Percentiles rank a stretch among this genome's conserved stretches.
phyloP scores from a whole-genome alignment of 2,329 filamentous ascomycete species.

The Elsinoe perseae region DNA sequence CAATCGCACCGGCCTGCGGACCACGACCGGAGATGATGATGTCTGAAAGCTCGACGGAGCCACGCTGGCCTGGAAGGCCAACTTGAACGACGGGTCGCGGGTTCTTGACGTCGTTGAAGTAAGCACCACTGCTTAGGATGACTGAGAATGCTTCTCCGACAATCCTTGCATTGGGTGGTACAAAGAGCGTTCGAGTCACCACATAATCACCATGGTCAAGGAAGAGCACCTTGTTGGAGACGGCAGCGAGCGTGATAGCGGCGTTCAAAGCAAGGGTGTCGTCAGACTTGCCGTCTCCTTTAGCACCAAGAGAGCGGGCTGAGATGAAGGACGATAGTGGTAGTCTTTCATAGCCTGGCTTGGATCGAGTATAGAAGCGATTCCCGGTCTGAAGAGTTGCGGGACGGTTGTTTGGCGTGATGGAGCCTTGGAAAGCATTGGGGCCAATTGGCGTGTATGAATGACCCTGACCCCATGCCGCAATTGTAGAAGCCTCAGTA shows the following conservation, averaged over 20 bases:
- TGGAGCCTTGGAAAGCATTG: constrained; percentile 35
- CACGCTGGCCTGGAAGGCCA: constrained; percentile 44
- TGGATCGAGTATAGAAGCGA: constrained; percentile 31
- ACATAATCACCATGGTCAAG: constrained; percentile 41
- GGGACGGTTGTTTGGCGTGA: constrained; percentile 39
- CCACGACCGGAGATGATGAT: constrained; percentile 47
- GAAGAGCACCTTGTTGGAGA: constrained; percentile 35
- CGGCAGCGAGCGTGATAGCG: constrained; percentile 25
- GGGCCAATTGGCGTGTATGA: constrained; percentile 40
- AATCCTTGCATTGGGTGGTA: constrained; percentile 45
- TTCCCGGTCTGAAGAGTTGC: constrained; percentile 38
- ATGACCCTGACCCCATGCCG: constrained; percentile 39
- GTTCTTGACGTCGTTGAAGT: constrained; percentile 37
- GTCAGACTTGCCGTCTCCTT: constrained; percentile 62
- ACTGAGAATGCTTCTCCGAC: constrained; percentile 51
- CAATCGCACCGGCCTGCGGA: constrained; percentile 36
- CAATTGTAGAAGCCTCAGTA: constrained; percentile 31
- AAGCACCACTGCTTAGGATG: constrained; percentile 41
- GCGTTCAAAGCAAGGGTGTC: constrained; percentile 80
- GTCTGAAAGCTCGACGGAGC: constrained; percentile 45
- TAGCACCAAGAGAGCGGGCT: constrained; percentile 36
- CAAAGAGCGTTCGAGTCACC: constrained; percentile 39
- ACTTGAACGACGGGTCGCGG: constrained; percentile 47
- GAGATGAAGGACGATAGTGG: constrained; percentile 24
- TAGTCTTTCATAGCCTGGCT: neutral